Percentiles rank a stretch among this genome's conserved stretches.
Conservation (phyloP, 202 grass and related monocot genomes). For the Eragrostis tef region DNA sequence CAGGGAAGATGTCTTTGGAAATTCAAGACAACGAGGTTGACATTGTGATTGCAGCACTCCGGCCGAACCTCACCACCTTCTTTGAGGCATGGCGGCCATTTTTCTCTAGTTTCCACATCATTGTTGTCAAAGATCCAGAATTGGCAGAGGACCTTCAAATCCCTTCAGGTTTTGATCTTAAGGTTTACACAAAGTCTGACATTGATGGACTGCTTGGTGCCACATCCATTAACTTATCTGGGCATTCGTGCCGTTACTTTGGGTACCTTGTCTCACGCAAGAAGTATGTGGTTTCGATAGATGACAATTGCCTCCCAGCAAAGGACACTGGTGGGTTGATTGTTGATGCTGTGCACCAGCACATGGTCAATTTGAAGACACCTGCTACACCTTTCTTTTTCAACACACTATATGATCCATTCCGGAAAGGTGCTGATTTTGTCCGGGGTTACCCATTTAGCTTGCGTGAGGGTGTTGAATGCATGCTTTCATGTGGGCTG, state of each 20-base stretch:
- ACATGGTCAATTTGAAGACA: conserved; percentile 74
- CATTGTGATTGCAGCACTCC: conserved; percentile 90
- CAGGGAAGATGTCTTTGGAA: conserved; percentile 67
- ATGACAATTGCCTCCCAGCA: conserved; percentile 80
- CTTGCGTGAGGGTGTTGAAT: conserved; percentile 75
- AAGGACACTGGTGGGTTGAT: conserved; percentile 64
- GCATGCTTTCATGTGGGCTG: conserved; percentile 76
- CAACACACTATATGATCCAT: conserved; percentile 97
- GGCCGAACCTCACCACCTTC: conserved; percentile 72
- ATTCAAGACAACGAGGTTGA: conserved; percentile 85
- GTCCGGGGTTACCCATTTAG: conserved; percentile 98
- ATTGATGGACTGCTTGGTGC: conserved; percentile 60
- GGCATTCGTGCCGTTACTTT: conserved; percentile 86
- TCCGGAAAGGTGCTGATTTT: conserved; percentile 78
- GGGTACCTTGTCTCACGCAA: conserved; percentile 88
- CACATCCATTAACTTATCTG: conserved; percentile 78
- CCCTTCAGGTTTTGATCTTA: conserved; percentile 69
- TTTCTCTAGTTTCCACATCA: conserved; percentile 82
- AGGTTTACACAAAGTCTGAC: conserved; percentile 83
- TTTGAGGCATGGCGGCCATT: conserved; percentile 90
- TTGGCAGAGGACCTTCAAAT: conserved; percentile 72
- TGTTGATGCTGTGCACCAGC: conserved; percentile 80
- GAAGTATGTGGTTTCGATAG: conserved; percentile 94
- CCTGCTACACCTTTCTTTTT: conserved; percentile 97
- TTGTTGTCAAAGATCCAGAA: conserved; percentile 85